These are phyloP conservation scores for Pichia sporocuriosa DNA, from an alignment of 805 yeast genomes.

Conservation along the genomic window DNA sequence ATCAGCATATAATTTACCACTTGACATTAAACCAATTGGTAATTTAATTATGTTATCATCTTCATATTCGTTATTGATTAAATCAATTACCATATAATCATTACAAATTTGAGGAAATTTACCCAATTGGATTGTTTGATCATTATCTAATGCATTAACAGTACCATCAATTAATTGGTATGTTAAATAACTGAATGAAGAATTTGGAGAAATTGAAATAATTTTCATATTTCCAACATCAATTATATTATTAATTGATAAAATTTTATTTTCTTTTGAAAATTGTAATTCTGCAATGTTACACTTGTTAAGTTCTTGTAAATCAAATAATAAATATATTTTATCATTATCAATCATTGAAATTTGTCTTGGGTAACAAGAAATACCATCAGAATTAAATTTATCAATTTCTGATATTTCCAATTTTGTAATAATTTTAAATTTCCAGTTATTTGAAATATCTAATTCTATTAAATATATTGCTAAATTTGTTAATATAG, in stretches of 20 bases:
- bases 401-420: neutral
- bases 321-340: constrained; percentile 57
- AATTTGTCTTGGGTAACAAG: constrained; percentile 53
- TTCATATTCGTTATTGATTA: constrained; percentile 17
- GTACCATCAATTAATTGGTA: constrained; percentile 61
- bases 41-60: constrained; percentile 16
- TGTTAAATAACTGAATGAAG: constrained; percentile 46
- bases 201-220: constrained; percentile 48
- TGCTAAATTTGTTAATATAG: constrained; percentile 45
- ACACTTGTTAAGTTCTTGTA: constrained; percentile 13
- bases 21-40: constrained; percentile 62
- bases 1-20: constrained; percentile 69
- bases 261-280: constrained; percentile 11
- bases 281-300: constrained; percentile 33
- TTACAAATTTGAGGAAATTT: constrained; percentile 67
- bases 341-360: constrained; percentile 45
- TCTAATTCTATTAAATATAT: constrained; percentile 44
- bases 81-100: constrained; percentile 40
- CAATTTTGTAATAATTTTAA: constrained; percentile 32
- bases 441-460: constrained; percentile 38
- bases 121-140: constrained; percentile 24
- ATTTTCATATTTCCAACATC: constrained; percentile 40
- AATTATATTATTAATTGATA: constrained; percentile 23
- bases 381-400: constrained; percentile 29
- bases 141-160: constrained; percentile 34